These are phyloP conservation scores for Lanmaoa rubissima DNA, from an alignment of 768 basidiomycete species.

Conservation along the genomic window DNA sequence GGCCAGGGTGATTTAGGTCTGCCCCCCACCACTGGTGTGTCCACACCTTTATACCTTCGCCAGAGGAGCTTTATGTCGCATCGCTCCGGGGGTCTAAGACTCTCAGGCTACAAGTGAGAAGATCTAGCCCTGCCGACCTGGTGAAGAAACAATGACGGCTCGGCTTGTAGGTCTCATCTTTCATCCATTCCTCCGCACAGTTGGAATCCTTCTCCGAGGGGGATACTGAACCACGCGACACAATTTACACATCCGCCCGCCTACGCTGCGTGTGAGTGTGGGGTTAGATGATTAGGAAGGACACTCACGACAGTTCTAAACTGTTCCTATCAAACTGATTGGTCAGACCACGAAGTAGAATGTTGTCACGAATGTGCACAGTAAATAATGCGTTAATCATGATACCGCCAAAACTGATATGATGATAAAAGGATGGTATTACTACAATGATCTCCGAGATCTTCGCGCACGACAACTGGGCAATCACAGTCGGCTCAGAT, in stretches of 20 bases:
- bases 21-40: background rate
- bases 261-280: background rate
- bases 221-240: conserved; percentile 1
- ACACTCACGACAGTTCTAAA: background rate
- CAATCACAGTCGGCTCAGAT: conserved; percentile 48
- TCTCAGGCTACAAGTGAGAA: background rate
- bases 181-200: conserved; percentile 7
- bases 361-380: background rate
- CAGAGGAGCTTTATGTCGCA: background rate
- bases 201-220: background rate
- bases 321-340: background rate
- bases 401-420: background rate
- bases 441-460: conserved; percentile 4
- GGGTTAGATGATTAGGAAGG: background rate
- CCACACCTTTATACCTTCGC: conserved; percentile 13
- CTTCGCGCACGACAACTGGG: conserved; percentile 1
- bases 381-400: background rate
- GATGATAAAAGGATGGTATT: conserved; percentile 3
- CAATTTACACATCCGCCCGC: background rate
- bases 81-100: background rate
- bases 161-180: conserved; percentile 7
- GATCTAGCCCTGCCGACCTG: background rate
- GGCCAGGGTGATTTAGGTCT: background rate
- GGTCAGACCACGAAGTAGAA: background rate
- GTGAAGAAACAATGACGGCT: conserved; percentile 1